Conservation (phyloP, 345 rosid species). For the Mercurialis annua region DNA sequence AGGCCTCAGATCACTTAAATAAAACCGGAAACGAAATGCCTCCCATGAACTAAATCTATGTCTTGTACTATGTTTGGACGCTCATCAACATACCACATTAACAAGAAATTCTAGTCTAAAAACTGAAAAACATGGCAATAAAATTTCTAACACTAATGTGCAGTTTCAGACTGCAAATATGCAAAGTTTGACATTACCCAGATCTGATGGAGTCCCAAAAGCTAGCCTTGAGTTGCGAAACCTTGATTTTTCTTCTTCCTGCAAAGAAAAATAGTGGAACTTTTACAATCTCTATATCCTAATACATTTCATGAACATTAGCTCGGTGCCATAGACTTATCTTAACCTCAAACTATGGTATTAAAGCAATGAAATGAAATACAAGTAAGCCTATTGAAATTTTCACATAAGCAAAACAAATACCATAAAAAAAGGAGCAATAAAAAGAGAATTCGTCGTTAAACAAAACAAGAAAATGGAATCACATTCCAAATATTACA, state of each 20-base stretch:
- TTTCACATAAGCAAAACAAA: neutral
- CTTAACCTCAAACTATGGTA: neutral
- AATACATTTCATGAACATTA: neutral
- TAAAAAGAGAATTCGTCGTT: neutral
- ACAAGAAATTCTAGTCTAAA: neutral
- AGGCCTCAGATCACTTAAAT: neutral
- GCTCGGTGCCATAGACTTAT: neutral
- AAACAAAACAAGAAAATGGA: too few relatives aligned
- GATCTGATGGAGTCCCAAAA: conserved; percentile 84
- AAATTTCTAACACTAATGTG: neutral
- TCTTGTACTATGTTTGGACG: neutral
- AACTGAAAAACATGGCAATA: neutral
- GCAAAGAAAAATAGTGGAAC: conserved; percentile 22
- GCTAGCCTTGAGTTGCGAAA: conserved; percentile 49
- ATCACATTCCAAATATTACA: too few relatives aligned
- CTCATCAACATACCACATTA: neutral
- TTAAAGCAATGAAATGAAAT: neutral
- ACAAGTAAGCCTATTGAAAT: too few relatives aligned
- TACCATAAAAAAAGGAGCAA: neutral
- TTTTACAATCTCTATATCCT: neutral
- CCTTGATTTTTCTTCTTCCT: conserved; percentile 56
- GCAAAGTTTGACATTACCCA: conserved; percentile 44
- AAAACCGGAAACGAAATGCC: neutral
- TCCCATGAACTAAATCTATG: neutral
- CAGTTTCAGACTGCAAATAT: neutral